Percentiles rank a stretch among this genome's conserved stretches.
phyloP scores from a whole-genome alignment of 129 eudicot genomes.

The Pulicaria dysenterica region DNA sequence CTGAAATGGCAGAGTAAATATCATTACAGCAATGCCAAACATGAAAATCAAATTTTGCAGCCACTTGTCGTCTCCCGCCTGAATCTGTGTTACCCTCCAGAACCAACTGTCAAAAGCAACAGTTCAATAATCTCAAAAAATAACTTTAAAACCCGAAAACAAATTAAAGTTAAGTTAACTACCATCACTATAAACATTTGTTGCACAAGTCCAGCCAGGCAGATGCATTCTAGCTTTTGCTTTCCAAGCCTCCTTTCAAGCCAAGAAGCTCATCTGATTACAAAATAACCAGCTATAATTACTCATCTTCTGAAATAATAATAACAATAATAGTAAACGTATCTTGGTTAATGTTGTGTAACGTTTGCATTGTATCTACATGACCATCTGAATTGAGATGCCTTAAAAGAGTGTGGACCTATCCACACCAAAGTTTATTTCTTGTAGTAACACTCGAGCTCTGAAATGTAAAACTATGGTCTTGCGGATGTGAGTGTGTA shows the following conservation, averaged over 20 bases:
- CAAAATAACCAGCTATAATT: conserved; percentile 3
- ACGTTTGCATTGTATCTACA: conserved; percentile 77
- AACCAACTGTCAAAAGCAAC: too few species aligned
- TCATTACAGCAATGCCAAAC: too few species aligned
- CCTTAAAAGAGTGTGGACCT: conserved; percentile 83
- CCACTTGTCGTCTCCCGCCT: conserved; percentile 21
- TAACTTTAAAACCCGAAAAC: not conserved
- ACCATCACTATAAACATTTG: conserved; percentile 24
- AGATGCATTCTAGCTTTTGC: conserved; percentile 57
- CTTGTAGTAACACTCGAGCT: conserved; percentile 56
- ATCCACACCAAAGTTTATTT: not conserved
- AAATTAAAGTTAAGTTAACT: not conserved
- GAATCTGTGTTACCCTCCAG: conserved; percentile 24
- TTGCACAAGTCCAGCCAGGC: conserved; percentile 59
- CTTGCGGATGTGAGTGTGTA: too few species aligned
- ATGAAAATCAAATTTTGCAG: too few species aligned
- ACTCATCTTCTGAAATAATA: not conserved
- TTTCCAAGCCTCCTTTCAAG: conserved; percentile 79
- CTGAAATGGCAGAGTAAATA: conserved; percentile 72
- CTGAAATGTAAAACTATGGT: conserved; percentile 63
- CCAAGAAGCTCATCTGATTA: conserved; percentile 61
- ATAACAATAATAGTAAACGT: not conserved
- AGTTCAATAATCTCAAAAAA: too few species aligned
- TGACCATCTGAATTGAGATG: conserved; percentile 75
- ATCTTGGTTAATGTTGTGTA: conserved; percentile 82